Evolutionary conservation across 805 yeast genomes (phyloP), one percentile per base, ranked within the genome.

Genomic region (Kregervanrija pseudodelftensis): DNA sequence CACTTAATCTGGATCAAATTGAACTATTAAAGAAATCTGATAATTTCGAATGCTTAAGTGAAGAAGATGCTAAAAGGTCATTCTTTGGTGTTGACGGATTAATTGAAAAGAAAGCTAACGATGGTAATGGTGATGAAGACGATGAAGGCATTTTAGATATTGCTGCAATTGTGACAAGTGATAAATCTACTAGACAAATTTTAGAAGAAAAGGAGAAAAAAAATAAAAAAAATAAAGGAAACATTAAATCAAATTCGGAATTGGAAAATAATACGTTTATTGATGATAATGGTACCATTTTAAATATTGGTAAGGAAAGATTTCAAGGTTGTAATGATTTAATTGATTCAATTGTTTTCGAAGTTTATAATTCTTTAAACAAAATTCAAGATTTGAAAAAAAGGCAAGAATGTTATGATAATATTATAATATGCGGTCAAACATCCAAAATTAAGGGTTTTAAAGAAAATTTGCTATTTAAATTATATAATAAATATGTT

Each of bases 291-390:
- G 84, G 86, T 4, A 67, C 73, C 40, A 66, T 67, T 44, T 59
- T 85, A n/a, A 68, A 68, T 8, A 79, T 91, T n/a, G 98, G 98
- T 2, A 85, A 81, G 48, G 95, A 89, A 66, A 73, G 98, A 55
- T 91, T 91, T 64, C 82, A 77, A 59, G 98, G 97, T 1, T 69
- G 84, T 33, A 79, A 74, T 39, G 70, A 65, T 16, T 70, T 91
- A 43, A 72, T 91, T 32, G 68, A 65, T 4, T 57, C 59, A 16
- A 70, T 91, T 15, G 73, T 84, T 4, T 66, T 65, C 14, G 73
- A 74, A 2, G 72, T 86, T 2, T 78, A 77, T 40, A 63, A 66
- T 30, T 68, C 79, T 0, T 63, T 87, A 42, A 55, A 62, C n/a
- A 69, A 70, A 44, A 70, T 91, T 13, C 56, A 64, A 5, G 91